These are phyloP conservation scores for Curvularia hawaiiensis DNA, from an alignment of 2,329 filamentous ascomycete genomes.

Conservation along the genomic window DNA sequence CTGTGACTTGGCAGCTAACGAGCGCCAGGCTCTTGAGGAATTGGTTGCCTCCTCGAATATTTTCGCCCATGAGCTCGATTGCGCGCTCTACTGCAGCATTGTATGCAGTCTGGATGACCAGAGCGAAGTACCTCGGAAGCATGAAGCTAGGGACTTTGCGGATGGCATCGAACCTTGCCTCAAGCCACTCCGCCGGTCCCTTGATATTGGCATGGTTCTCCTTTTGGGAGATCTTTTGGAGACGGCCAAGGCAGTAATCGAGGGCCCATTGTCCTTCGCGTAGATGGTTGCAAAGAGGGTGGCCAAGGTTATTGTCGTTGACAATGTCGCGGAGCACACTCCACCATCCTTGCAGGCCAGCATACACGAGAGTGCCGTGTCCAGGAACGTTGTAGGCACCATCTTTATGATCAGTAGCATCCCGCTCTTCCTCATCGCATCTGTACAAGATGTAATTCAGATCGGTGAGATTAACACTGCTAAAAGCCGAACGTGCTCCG, in stretches of 20 bases:
- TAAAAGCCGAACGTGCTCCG: constrained; percentile 79
- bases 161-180: constrained; percentile 83
- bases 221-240: constrained; percentile 72
- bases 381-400: constrained; percentile 89
- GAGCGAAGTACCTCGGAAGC: constrained; percentile 88
- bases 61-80: constrained; percentile 77
- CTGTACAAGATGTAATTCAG: constrained; percentile 92
- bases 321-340: constrained; percentile 86
- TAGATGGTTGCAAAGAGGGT: constrained; percentile 91
- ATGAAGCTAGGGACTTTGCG: constrained; percentile 86
- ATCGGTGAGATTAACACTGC: constrained; percentile 74
- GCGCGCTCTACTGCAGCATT: constrained; percentile 79
- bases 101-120: constrained; percentile 87
- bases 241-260: constrained; percentile 80
- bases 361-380: constrained; percentile 85
- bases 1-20: constrained; percentile 90
- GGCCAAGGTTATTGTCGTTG: constrained; percentile 85
- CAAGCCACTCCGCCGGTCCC: constrained; percentile 76
- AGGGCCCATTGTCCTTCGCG: constrained; percentile 90
- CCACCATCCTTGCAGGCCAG: constrained; percentile 99
- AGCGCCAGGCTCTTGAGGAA: constrained; percentile 89
- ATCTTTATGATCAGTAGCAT: constrained; percentile 77
- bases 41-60: constrained; percentile 79
- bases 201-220: constrained; percentile 66
- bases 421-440: constrained; percentile 86